These are phyloP conservation scores for Phanerochaete sordida DNA, from an alignment of 768 basidiomycete genomes.

Conservation along the genomic window DNA sequence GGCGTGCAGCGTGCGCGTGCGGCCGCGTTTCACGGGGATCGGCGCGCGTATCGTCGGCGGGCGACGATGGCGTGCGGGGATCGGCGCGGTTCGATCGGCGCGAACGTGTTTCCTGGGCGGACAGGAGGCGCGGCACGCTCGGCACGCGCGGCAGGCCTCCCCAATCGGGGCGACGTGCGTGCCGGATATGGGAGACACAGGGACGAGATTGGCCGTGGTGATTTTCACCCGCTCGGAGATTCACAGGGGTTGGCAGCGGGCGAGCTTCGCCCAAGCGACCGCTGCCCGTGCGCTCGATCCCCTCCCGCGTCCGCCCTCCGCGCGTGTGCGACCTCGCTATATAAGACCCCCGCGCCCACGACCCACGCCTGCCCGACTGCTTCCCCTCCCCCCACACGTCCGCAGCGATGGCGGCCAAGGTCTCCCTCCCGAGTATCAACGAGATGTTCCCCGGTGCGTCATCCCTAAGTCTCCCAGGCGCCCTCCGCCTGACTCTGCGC, in stretches of 20 bases:
- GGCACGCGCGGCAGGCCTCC: not conserved
- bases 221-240: too few relatives aligned
- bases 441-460: slow-evolving; percentile 27
- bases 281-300: too few relatives aligned
- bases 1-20: not conserved
- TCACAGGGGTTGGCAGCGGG: too few relatives aligned
- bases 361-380: not conserved
- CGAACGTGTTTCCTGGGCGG: not conserved
- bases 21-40: not conserved
- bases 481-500: not conserved
- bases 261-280: too few relatives aligned
- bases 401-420: not conserved
- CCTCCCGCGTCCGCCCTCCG: not conserved
- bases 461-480: not conserved
- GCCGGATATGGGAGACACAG: not conserved
- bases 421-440: slow-evolving; percentile 26
- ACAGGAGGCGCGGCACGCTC: not conserved
- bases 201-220: too few relatives aligned
- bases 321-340: not conserved
- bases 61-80: not conserved
- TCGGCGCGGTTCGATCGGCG: not conserved
- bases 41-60: not conserved
- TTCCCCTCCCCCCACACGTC: not conserved
- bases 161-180: not conserved
- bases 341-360: not conserved